A percentile compares a stretch with the other conserved stretches of the same genome.
phyloP scores from a whole-genome alignment of 116 monocot species.

The Dioscorea cayenensis region DNA sequence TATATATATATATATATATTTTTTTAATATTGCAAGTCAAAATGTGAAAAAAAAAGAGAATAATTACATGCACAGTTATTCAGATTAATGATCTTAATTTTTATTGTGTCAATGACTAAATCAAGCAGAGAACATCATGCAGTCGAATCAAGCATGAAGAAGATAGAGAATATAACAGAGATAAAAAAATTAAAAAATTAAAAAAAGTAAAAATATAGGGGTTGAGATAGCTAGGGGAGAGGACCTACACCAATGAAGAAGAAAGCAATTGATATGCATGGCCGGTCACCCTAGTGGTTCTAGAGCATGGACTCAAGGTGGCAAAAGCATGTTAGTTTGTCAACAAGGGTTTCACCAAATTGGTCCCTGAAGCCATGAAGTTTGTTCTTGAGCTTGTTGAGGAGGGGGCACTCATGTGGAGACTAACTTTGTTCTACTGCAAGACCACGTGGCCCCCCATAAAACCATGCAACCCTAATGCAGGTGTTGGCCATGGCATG shows the following conservation, averaged over 20 bases:
- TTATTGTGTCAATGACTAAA: no score
- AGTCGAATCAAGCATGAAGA: no score
- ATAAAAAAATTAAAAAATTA: no score
- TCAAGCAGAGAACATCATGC: no score
- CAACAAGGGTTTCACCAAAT: not conserved
- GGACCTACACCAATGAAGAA: not conserved
- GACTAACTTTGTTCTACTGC: not conserved
- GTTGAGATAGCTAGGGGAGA: not conserved
- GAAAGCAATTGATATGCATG: not conserved
- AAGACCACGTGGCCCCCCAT: constrained; percentile 9
- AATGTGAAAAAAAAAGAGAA: not conserved
- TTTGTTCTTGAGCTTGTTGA: not conserved
- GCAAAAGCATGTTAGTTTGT: constrained; percentile 1
- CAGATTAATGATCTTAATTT: no score
- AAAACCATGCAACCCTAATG: constrained; percentile 5
- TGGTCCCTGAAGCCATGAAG: constrained; percentile 5
- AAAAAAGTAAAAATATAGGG: not conserved
- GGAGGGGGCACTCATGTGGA: not conserved
- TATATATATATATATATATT: no score
- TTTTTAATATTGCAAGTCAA: not conserved
- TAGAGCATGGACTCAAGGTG: not conserved
- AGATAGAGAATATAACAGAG: no score
- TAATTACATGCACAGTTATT: no score
- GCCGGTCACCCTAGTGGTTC: not conserved
- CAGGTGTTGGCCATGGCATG: not conserved